phyloP scores from a whole-genome alignment of 441 rosid species.

The Aleurites moluccanus region DNA sequence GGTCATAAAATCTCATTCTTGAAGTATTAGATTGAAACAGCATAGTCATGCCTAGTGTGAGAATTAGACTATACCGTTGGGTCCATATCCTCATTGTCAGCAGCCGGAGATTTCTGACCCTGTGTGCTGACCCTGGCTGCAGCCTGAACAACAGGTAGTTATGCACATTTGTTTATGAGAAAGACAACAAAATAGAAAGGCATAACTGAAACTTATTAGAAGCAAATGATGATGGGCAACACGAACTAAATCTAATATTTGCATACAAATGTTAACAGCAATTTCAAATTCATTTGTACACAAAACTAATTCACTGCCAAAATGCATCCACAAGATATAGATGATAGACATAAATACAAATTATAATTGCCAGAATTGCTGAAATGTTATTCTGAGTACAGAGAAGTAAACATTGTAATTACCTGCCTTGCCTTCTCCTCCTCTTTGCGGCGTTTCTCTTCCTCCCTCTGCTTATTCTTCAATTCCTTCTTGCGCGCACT shows the following conservation, averaged over 20 bases:
- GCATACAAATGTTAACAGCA: background rate
- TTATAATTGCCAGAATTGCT: background rate
- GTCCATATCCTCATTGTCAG: slow-evolving; percentile 81
- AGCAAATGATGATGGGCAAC: background rate
- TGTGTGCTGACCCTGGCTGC: slow-evolving; percentile 43
- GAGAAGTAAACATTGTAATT: background rate
- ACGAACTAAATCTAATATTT: background rate
- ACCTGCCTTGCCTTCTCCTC: slow-evolving; percentile 70
- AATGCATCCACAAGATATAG: background rate
- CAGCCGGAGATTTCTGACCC: slow-evolving; percentile 45
- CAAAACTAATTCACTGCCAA: background rate
- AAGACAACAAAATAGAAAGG: background rate
- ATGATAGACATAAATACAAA: background rate
- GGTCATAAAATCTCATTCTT: background rate
- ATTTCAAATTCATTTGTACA: background rate
- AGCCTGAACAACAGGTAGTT: slow-evolving; percentile 33
- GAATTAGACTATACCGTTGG: slow-evolving; percentile 51
- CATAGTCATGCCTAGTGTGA: background rate
- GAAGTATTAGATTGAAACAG: background rate
- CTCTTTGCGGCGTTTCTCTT: slow-evolving; percentile 64
- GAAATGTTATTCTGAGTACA: background rate
- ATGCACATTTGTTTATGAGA: background rate
- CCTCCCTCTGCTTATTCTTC: slow-evolving; percentile 64
- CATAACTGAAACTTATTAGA: background rate
- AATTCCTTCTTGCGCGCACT: slow-evolving; percentile 72